Conservation (phyloP, 306 rosid genomes). For the Cucurbita moschata region DNA sequence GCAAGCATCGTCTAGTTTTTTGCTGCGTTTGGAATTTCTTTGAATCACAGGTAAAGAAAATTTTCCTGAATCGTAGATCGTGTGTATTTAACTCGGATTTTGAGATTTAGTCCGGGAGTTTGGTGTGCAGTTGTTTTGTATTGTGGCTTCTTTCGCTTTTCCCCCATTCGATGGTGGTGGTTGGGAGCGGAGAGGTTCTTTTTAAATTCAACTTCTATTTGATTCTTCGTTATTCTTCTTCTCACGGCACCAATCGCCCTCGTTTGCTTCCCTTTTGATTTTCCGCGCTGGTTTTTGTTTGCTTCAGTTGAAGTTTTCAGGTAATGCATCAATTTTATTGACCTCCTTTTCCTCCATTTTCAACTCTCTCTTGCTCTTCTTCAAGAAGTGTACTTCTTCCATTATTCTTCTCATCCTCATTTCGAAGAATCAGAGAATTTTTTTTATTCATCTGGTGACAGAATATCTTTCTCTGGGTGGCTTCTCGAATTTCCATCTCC, state of each 20-base stretch:
- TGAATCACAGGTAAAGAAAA: conserved; percentile 40
- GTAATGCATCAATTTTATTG: neutral
- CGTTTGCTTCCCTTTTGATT: neutral
- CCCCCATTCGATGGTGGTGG: neutral
- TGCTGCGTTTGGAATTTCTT: conserved; percentile 16
- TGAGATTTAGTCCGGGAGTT: neutral
- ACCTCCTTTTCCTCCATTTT: neutral
- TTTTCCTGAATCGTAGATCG: conserved; percentile 18
- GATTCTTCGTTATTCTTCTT: neutral
- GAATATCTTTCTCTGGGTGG: neutral
- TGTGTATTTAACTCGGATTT: conserved; percentile 2
- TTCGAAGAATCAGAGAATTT: neutral
- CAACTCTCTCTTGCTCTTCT: neutral
- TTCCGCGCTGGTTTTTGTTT: neutral
- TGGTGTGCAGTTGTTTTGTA: neutral
- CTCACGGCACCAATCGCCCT: neutral
- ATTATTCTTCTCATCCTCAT: neutral
- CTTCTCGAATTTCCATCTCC: neutral
- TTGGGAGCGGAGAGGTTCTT: neutral
- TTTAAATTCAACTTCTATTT: neutral
- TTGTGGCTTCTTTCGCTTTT: neutral
- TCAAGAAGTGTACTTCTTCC: neutral
- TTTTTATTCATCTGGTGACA: neutral
- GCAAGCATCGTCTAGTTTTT: neutral
- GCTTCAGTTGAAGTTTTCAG: neutral